phyloP scores from a whole-genome alignment of 495 filamentous ascomycete species.

The Penicillium turbatum region DNA sequence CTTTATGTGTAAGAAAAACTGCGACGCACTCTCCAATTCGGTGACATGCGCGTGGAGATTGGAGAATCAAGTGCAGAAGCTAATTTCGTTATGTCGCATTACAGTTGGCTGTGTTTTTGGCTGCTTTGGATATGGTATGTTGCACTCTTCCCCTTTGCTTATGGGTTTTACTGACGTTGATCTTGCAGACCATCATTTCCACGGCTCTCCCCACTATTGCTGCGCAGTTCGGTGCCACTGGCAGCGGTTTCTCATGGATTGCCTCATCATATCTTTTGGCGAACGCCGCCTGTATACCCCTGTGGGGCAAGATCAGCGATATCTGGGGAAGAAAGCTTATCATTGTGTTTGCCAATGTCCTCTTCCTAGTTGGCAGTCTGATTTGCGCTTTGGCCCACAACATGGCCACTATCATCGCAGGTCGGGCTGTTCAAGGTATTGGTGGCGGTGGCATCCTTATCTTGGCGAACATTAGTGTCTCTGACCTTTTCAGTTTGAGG shows the following conservation, averaged over 20 bases:
- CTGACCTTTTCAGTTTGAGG: conserved; percentile 73
- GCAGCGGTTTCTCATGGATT: conserved; percentile 74
- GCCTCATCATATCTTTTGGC: conserved; percentile 67
- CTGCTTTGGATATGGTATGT: conserved; percentile 50
- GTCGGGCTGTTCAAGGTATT: conserved; percentile 75
- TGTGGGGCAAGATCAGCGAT: conserved; percentile 82
- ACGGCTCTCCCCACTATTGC: conserved; percentile 62
- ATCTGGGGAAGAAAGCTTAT: conserved; percentile 85
- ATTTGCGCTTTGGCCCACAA: conserved; percentile 63
- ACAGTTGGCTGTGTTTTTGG: conserved; percentile 50
- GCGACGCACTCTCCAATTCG: background rate
- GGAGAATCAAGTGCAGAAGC: background rate
- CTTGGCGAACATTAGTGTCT: conserved; percentile 76
- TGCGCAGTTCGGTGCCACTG: conserved; percentile 53
- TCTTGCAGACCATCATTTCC: conserved; percentile 46
- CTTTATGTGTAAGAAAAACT: conserved; percentile 42
- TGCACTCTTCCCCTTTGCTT: background rate
- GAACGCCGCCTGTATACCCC: conserved; percentile 61
- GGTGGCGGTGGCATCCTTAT: conserved; percentile 79
- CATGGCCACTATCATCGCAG: conserved; percentile 71
- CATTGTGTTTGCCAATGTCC: conserved; percentile 62
- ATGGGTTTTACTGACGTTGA: background rate
- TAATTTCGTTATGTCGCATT: conserved; percentile 12
- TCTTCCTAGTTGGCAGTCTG: conserved; percentile 75
- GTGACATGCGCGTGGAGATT: background rate